Conservation (phyloP, 306 rosid genomes). For the Argentina anserina region DNA sequence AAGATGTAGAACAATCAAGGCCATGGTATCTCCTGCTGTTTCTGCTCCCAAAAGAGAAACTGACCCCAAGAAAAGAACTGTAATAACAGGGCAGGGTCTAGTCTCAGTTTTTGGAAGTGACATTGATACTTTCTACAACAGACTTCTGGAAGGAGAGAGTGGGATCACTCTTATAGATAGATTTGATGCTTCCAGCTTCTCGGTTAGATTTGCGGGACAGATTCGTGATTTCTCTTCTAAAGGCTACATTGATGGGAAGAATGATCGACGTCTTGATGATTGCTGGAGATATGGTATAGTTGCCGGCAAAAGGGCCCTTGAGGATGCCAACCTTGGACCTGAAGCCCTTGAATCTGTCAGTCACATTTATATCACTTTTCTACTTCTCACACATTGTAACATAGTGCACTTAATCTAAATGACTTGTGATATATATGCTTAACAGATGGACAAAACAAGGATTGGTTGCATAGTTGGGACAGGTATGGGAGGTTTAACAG, state of each 20-base stretch:
- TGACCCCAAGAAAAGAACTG: conserved; percentile 67
- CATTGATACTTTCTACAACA: conserved; percentile 48
- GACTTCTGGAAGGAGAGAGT: conserved; percentile 67
- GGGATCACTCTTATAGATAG: conserved; percentile 65
- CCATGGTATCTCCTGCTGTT: conserved; percentile 33
- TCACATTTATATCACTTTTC: conserved; percentile 1
- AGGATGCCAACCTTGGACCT: conserved; percentile 62
- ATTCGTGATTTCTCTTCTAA: conserved; percentile 49
- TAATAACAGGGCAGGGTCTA: conserved; percentile 74
- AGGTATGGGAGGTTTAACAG: conserved; percentile 62
- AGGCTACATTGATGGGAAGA: conserved; percentile 60
- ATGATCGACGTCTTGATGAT: conserved; percentile 56
- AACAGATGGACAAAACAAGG: conserved; percentile 57
- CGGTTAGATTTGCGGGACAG: conserved; percentile 59
- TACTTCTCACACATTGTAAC: not conserved
- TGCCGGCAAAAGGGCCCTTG: conserved; percentile 69
- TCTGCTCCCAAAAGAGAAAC: conserved; percentile 58
- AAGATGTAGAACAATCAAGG: conserved; percentile 46
- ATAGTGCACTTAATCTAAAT: not conserved
- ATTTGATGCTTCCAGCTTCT: conserved; percentile 56
- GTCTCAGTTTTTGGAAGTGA: conserved; percentile 67
- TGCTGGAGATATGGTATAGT: conserved; percentile 60
- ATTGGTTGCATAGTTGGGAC: conserved; percentile 65
- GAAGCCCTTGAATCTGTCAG: conserved; percentile 48
- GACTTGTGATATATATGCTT: not conserved